phyloP scores from a whole-genome alignment of 331 rosid species.

The Rhamnella rubrinervis region DNA sequence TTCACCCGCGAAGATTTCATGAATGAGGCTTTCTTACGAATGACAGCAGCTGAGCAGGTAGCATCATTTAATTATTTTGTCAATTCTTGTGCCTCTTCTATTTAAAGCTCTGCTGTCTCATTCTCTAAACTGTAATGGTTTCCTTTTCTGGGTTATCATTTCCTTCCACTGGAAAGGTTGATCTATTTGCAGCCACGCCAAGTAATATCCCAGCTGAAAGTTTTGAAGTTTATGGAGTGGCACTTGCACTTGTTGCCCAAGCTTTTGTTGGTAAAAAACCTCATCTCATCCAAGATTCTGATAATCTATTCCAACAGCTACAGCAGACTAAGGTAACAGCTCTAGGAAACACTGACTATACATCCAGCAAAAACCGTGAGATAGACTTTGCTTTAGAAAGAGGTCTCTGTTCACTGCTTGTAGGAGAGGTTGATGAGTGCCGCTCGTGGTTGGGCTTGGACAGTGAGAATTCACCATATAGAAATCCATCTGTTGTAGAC shows the following conservation, averaged over 20 bases:
- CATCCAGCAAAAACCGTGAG: slow-evolving; percentile 60
- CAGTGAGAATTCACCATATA: slow-evolving; percentile 60
- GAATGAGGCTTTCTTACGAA: slow-evolving; percentile 76
- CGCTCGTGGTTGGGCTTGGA: slow-evolving; percentile 87
- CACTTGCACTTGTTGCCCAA: slow-evolving; percentile 91
- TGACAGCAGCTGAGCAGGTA: slow-evolving; percentile 98
- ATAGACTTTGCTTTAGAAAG: slow-evolving; percentile 88
- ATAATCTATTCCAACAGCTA: slow-evolving; percentile 85
- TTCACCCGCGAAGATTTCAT: slow-evolving; percentile 88
- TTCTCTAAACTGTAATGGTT: neutral
- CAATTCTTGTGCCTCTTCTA: neutral
- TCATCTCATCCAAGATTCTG: slow-evolving; percentile 91
- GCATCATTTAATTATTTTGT: slow-evolving; percentile 8
- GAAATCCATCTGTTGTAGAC: slow-evolving; percentile 76
- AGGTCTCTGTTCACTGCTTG: slow-evolving; percentile 94
- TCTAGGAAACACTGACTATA: slow-evolving; percentile 46
- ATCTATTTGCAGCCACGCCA: slow-evolving; percentile 90
- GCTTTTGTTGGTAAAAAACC: slow-evolving; percentile 87
- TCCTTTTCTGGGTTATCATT: neutral
- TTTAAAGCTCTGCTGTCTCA: slow-evolving; percentile 7
- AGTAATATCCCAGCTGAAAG: slow-evolving; percentile 92
- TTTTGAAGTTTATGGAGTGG: slow-evolving; percentile 96
- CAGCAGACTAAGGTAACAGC: slow-evolving; percentile 74
- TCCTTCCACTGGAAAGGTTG: slow-evolving; percentile 58
- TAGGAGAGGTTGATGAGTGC: slow-evolving; percentile 87